Percentiles rank a stretch among this genome's conserved stretches.
Conservation (phyloP, 2,329 filamentous ascomycete species). For the Trichoderma endophyticum region DNA sequence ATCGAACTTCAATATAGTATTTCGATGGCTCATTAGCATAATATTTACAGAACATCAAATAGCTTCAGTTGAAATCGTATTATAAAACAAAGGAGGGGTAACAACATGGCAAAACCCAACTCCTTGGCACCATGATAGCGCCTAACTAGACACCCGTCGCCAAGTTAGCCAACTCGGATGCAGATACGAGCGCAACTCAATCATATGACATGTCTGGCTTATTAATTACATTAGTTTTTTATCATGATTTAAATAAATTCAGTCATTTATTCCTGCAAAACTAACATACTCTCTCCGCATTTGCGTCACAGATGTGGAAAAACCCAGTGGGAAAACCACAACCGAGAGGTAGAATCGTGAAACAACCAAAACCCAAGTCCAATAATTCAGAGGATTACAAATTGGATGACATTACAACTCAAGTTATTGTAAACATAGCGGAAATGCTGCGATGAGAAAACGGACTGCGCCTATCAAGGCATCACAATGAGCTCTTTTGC, state of each 20-base stretch:
- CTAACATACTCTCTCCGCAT: neutral
- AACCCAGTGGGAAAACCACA: constrained; percentile 9
- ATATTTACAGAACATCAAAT: neutral
- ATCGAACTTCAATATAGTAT: neutral
- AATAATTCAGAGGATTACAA: neutral
- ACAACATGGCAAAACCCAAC: neutral
- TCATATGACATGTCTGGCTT: neutral
- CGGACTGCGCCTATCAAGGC: neutral
- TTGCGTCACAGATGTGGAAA: neutral
- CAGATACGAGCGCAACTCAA: neutral
- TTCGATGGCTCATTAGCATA: neutral
- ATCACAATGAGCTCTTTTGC: neutral
- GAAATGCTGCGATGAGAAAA: neutral
- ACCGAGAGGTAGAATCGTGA: neutral
- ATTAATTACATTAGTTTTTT: neutral
- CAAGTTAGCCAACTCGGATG: neutral
- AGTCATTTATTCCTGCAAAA: neutral
- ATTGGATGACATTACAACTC: neutral
- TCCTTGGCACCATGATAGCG: neutral
- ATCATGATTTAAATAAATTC: rapidly evolving
- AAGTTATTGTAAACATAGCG: neutral
- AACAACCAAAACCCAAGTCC: neutral
- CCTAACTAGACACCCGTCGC: neutral
- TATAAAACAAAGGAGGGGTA: neutral
- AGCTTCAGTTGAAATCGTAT: neutral